Evolutionary conservation across 192 early-diverging fungal species (phyloP).

Genomic region (Oehlia diaphana): DNA sequence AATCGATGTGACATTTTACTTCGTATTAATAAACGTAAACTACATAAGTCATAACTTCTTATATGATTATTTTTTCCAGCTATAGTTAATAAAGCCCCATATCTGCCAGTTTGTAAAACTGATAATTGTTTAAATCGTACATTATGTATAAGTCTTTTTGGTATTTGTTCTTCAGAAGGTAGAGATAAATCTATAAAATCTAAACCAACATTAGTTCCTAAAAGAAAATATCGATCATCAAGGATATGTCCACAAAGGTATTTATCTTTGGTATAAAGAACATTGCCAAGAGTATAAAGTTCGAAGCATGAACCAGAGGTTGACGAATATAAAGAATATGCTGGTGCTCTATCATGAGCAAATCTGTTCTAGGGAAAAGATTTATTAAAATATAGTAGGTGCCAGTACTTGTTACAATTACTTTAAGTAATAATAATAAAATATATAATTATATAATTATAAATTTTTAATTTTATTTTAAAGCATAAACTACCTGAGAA

Average conservation of each 20-base stretch:
- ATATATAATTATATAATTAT: neutral
- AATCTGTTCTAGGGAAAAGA: neutral
- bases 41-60: conserved; percentile 13
- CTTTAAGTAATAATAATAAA: neutral
- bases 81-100: conserved; percentile 1
- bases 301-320: conserved; percentile 1
- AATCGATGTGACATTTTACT: neutral
- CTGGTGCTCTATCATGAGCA: neutral
- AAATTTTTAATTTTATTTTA: neutral
- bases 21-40: conserved; percentile 9
- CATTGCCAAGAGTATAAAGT: conserved; percentile 18
- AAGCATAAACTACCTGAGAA: neutral
- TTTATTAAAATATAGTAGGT: neutral
- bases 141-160: conserved; percentile 10
- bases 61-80: conserved; percentile 23
- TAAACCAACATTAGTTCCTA: conserved; percentile 6
- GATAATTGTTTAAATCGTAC: conserved; percentile 15
- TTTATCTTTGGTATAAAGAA: conserved; percentile 19
- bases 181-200: conserved; percentile 25
- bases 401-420: neutral
- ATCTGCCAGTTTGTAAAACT: conserved; percentile 5
- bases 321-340: conserved; percentile 21
- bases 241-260: conserved; percentile 20
- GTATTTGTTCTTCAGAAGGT: conserved; percentile 14
- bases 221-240: conserved; percentile 22